A percentile compares a stretch with the other conserved stretches of the same genome.
Conservation (phyloP, 306 rosid species). For the Hippophae tibetana region DNA sequence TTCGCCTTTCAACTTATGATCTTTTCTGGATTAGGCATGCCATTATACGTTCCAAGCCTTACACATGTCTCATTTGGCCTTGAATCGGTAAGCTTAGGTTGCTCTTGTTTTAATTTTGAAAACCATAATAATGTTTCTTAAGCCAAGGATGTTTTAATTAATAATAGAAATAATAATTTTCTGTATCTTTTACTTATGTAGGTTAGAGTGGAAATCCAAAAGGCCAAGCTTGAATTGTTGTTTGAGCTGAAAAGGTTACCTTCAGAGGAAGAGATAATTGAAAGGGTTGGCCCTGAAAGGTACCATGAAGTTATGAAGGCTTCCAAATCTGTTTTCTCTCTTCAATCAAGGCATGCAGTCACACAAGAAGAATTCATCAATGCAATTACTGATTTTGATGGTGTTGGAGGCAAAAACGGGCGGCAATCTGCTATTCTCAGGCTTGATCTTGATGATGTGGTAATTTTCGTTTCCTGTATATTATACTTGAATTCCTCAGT, state of each 20-base stretch:
- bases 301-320: constrained; percentile 74
- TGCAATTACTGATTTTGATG: constrained; percentile 57
- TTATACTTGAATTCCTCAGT: neutral
- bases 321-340: constrained; percentile 63
- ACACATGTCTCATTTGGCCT: constrained; percentile 89
- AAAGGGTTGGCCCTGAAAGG: constrained; percentile 64
- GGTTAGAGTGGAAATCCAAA: constrained; percentile 85
- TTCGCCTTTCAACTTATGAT: constrained; percentile 76
- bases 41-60: constrained; percentile 84
- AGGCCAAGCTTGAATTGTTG: constrained; percentile 54
- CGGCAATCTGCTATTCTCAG: constrained; percentile 77
- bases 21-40: constrained; percentile 97
- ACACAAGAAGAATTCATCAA: constrained; percentile 77
- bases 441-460: constrained; percentile 99
- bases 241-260: constrained; percentile 72
- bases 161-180: constrained; percentile 4
- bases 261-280: constrained; percentile 54
- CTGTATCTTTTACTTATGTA: constrained; percentile 23
- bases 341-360: constrained; percentile 56
- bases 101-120: constrained; percentile 2
- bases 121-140: constrained; percentile 6
- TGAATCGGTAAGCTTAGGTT: constrained; percentile 51
- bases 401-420: constrained; percentile 50
- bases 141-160: neutral
- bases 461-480: constrained; percentile 18